phyloP scores from a whole-genome alignment of 805 yeast genomes.

The Komagataella kurtzmanii region DNA sequence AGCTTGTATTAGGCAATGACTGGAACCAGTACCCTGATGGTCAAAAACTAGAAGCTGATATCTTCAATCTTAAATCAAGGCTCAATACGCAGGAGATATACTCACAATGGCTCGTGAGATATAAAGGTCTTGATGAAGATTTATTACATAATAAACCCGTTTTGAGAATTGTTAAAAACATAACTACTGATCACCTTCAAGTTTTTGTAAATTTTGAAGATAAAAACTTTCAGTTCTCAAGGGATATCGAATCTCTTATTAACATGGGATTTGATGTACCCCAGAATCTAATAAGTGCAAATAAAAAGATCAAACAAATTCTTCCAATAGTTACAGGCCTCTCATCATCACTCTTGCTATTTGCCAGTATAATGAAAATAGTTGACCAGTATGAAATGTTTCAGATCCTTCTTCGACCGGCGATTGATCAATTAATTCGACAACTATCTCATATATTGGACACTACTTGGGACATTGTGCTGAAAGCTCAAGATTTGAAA shows the following conservation, averaged over 20 bases:
- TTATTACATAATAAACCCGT: not conserved
- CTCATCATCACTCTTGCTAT: slow-evolving; percentile 32
- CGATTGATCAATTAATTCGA: slow-evolving; percentile 14
- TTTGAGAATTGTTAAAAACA: not conserved
- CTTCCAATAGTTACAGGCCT: slow-evolving; percentile 46
- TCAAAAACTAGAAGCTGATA: slow-evolving; percentile 38
- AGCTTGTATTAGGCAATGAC: slow-evolving; percentile 39
- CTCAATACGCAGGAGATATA: slow-evolving; percentile 28
- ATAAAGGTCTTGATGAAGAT: not conserved
- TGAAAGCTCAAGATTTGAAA: slow-evolving; percentile 35
- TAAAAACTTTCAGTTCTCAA: slow-evolving; percentile 24
- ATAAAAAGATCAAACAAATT: slow-evolving; percentile 35
- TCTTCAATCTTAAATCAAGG: slow-evolving; percentile 27
- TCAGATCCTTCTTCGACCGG: slow-evolving; percentile 2
- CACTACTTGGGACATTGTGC: slow-evolving; percentile 40
- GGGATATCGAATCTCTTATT: slow-evolving; percentile 39
- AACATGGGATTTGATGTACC: slow-evolving; percentile 47
- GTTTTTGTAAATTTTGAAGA: slow-evolving; percentile 40
- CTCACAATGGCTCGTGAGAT: slow-evolving; percentile 33
- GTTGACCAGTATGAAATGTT: slow-evolving; percentile 10
- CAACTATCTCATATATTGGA: slow-evolving; percentile 20
- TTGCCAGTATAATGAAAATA: slow-evolving; percentile 17
- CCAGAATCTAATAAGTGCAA: slow-evolving; percentile 26
- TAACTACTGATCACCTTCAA: slow-evolving; percentile 5
- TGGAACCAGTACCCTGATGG: slow-evolving; percentile 63